Base-by-base conservation (phyloP, 805 yeast species). In the Hanseniaspora vineae region DNA sequence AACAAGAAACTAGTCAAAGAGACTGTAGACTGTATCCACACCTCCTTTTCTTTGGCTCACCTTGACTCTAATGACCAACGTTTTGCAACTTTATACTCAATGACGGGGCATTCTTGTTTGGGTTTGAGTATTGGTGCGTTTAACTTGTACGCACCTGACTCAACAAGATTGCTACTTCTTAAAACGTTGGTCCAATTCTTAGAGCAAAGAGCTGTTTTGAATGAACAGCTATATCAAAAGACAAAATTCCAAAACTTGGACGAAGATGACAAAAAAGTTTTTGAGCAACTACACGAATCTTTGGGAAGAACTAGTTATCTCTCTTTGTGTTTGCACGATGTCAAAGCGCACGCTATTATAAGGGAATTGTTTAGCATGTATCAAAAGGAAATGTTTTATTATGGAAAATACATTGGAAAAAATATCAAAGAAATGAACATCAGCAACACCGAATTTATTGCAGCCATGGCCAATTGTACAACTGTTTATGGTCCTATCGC, bases 401-500 rank as follows among this genome's bases (percentile, higher is more conserved):
- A 66, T 50, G 57, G 55, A 20, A 54, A 55, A 42, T 58, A 57
- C 42, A 53, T 58, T 31, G 54, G 56, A 2, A 48, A 50, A 11
- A 46, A 42, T 12, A 3, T 53, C 0, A 61, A 59, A 18, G 54
- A 54, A 32, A 52, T 37, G 3, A 52, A 55, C 42, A 45, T 57
- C 18, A 53, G 53, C 13, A 72, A 75, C 49, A 45, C 58, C 5
- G 66, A 60, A 0, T 66, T 77, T 20, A 70, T 71, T 40, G 52
- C 54, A 10, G 66, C 69, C 2, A 66, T 84, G 43, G 62, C 75
- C 2, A 62, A 73, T 6, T 88, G 81, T 51, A 74, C 70, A 19
- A 65, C 66, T 19, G 73, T 80, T 1, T 75, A 81, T 0, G 89
- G 92, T 31, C 71, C 80, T 18, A 79, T 81, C 31, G 88, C 94